Base-by-base conservation (phyloP, 1,284 basidiomycete genomes). In the Mycena citricolor region DNA sequence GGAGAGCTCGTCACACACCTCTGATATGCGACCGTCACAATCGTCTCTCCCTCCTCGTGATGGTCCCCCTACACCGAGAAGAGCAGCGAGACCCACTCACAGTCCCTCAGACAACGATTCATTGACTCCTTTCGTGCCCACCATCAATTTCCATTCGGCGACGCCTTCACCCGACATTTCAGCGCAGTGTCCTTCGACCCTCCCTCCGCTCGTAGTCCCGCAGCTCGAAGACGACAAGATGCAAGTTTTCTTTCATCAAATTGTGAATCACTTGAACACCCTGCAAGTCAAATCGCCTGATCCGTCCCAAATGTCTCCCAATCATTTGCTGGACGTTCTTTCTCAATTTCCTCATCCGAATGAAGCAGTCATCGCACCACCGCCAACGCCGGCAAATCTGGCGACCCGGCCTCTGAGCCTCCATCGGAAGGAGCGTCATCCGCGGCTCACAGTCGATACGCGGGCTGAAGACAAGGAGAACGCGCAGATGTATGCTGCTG, bases 221-320 rank as follows among this genome's bases (percentile, higher is more conserved):
- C 73, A 79, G 41, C 63, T 81, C 21, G 73, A 80, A 50, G 85
- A 90, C 55, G 79, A 79, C 34, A 78, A 79, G 32, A 81, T 92
- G 61, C 85, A 89, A 49, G 65, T 76, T 30, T 91, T 91, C 65
- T 87, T 92, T 64, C 73, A 83, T 44, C 86, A 92, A 63, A 83
- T 94, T 38, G 84, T 84, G 6, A 81, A 89, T 31, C 86, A 90
- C 56, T 76, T 93, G 34, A 83, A 82, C 47, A 77, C 77, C 34
- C 81, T 92, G 69, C 80, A 83, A 55, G 64, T 68, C 26, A 65
- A 64, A 47, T 64, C 69, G 52, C 36, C 42, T 57, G 34, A 43
- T 45, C n/a, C 47, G 44, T 32, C 13, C 57, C 57, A 22, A 58
- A 54, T 50, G 49, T 52, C n/a, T n/a, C n/a, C n/a, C 35, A 40